Conservation (phyloP, 2,329 filamentous ascomycete species). For the Beauveria varroae region DNA sequence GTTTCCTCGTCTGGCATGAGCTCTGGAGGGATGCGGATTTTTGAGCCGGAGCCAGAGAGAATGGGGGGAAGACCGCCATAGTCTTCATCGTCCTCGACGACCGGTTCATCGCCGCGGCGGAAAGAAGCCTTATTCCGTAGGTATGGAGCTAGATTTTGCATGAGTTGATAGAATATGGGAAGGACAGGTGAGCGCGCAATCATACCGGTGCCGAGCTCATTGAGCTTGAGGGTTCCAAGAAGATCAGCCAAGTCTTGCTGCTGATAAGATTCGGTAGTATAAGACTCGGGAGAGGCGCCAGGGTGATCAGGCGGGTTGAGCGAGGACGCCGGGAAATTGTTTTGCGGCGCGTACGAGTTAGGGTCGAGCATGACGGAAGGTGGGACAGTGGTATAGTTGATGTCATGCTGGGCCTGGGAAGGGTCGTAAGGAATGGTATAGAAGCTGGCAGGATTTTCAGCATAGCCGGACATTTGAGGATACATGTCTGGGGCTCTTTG, state of each 20-base stretch:
- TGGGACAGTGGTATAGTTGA: constrained; percentile 48
- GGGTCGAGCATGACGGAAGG: constrained; percentile 43
- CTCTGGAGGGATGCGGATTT: constrained; percentile 81
- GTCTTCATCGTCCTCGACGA: constrained; percentile 64
- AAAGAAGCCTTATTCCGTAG: constrained; percentile 57
- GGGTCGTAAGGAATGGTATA: constrained; percentile 41
- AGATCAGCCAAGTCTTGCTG: constrained; percentile 70
- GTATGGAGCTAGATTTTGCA: constrained; percentile 60
- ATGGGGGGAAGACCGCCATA: constrained; percentile 66
- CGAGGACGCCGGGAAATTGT: constrained; percentile 47
- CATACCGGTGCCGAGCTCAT: constrained; percentile 78
- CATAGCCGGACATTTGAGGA: constrained; percentile 41
- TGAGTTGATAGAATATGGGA: constrained; percentile 6
- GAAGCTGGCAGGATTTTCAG: constrained; percentile 37
- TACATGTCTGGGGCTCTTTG: constrained; percentile 39
- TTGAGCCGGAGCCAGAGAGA: constrained; percentile 60
- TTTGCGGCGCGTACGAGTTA: constrained; percentile 36
- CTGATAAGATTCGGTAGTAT: constrained; percentile 56
- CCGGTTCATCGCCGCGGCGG: constrained; percentile 50
- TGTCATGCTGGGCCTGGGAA: constrained; percentile 34
- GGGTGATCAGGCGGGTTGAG: constrained; percentile 22
- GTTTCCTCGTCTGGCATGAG: constrained; percentile 87
- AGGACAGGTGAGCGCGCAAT: background rate
- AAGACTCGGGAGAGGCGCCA: constrained; percentile 39
- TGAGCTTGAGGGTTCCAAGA: constrained; percentile 78